Evolutionary conservation across 2,329 filamentous ascomycete genomes (phyloP).

Genomic region (Alternaria sp.): DNA sequence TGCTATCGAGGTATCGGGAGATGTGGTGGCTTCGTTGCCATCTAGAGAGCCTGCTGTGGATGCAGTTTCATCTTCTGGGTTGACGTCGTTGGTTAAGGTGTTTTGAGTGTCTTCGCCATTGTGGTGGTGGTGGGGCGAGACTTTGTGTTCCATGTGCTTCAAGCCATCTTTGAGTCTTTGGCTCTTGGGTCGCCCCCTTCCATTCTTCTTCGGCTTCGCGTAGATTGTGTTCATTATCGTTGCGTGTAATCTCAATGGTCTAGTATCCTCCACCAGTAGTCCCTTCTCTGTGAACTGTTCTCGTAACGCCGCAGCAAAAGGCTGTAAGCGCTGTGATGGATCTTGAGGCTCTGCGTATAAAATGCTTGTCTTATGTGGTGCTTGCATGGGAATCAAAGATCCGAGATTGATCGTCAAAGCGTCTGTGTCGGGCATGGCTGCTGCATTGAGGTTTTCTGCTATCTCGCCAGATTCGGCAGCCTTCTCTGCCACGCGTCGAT

Average conservation of each 20-base stretch:
- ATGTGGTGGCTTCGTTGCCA: not conserved
- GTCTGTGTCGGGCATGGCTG: slow-evolving; percentile 35
- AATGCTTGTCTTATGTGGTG: slow-evolving; percentile 64
- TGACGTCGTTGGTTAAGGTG: not conserved
- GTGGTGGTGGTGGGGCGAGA: slow-evolving; percentile 2
- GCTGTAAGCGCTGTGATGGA: slow-evolving; percentile 58
- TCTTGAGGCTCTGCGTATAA: slow-evolving; percentile 72
- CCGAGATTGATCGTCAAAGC: slow-evolving; percentile 55
- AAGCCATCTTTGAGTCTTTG: slow-evolving; percentile 3
- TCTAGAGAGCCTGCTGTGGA: slow-evolving; percentile 12
- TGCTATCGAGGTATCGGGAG: not conserved
- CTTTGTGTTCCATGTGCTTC: slow-evolving; percentile 2
- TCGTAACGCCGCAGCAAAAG: slow-evolving; percentile 67
- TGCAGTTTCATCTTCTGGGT: slow-evolving; percentile 6
- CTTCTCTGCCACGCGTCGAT: slow-evolving; percentile 19
- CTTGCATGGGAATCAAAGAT: slow-evolving; percentile 68
- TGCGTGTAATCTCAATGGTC: slow-evolving; percentile 79
- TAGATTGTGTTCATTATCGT: slow-evolving; percentile 90
- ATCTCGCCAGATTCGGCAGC: slow-evolving; percentile 30
- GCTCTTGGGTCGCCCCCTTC: slow-evolving; percentile 35
- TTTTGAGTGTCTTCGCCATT: not conserved
- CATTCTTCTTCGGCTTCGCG: slow-evolving; percentile 57
- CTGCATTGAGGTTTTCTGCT: slow-evolving; percentile 39
- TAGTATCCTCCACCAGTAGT: slow-evolving; percentile 65
- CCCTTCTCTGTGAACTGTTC: slow-evolving; percentile 63